A percentile compares a stretch with the other conserved stretches of the same genome.
Evolutionary conservation across 768 basidiomycete species (phyloP).

Genomic region (Hirschioporus abietinus): DNA sequence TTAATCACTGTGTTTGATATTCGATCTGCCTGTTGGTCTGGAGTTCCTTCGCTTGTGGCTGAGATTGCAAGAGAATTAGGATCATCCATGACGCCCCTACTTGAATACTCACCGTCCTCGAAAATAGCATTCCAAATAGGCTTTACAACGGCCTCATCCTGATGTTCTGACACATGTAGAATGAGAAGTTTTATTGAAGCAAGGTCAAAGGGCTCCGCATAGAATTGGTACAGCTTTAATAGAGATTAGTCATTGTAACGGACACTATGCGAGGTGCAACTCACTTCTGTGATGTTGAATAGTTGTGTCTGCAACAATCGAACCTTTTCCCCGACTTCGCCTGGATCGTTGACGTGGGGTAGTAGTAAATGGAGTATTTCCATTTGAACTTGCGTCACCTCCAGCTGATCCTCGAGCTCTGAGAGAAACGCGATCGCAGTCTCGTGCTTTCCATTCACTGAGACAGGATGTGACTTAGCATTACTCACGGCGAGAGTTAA

Average conservation of each 20-base stretch:
- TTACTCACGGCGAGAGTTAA: constrained; percentile 92
- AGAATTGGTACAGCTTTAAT: constrained; percentile 76
- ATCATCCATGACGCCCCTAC: constrained; percentile 2
- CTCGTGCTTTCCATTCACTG: constrained; percentile 71
- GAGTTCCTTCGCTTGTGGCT: constrained; percentile 56
- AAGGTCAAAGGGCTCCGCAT: constrained; percentile 82
- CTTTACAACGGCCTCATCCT: constrained; percentile 73
- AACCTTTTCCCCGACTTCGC: constrained; percentile 59
- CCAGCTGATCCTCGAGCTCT: constrained; percentile 91
- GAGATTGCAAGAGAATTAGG: constrained; percentile 8
- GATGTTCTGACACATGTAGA: constrained; percentile 89
- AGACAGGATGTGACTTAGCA: constrained; percentile 90
- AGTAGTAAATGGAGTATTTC: constrained; percentile 72
- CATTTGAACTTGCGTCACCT: constrained; percentile 95
- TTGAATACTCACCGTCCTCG: constrained; percentile 54
- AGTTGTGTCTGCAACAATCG: constrained; percentile 52
- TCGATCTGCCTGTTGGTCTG: constrained; percentile 50
- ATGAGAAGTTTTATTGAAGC: constrained; percentile 83
- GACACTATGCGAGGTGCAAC: constrained; percentile 15
- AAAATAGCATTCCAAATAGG: constrained; percentile 90
- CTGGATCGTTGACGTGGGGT: constrained; percentile 56
- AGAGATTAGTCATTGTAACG: constrained; percentile 12
- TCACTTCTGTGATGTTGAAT: constrained; percentile 81
- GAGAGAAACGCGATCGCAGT: constrained; percentile 95
- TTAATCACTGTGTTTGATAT: constrained; percentile 61